Conservation (phyloP, 2,329 filamentous ascomycete species). For the Calonectria pteridis region DNA sequence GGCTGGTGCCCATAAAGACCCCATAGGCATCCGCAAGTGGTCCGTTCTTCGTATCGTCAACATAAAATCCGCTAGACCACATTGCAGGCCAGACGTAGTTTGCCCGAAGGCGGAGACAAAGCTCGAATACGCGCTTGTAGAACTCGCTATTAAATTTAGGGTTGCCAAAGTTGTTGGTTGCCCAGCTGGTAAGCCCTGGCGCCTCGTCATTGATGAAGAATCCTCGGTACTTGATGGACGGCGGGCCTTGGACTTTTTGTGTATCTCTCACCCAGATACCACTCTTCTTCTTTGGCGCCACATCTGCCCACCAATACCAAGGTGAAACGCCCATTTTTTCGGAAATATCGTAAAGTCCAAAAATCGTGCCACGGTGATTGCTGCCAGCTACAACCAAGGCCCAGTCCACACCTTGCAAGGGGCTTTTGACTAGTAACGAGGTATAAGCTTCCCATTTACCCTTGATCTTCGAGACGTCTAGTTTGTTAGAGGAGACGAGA, state of each 20-base stretch:
- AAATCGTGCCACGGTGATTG: constrained; percentile 71
- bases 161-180: constrained; percentile 26
- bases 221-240: constrained; percentile 70
- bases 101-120: constrained; percentile 75
- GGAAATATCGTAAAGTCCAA: constrained; percentile 70
- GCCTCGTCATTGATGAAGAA: constrained; percentile 71
- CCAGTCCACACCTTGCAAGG: neutral
- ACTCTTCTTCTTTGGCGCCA: constrained; percentile 48
- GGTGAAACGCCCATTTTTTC: constrained; percentile 69
- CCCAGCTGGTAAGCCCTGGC: constrained; percentile 65
- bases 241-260: constrained; percentile 53
- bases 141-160: constrained; percentile 51
- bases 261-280: neutral
- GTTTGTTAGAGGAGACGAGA: neutral
- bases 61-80: constrained; percentile 79
- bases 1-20: constrained; percentile 79
- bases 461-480: neutral
- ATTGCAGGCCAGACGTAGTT: constrained; percentile 83
- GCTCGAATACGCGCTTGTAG: constrained; percentile 77
- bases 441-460: neutral
- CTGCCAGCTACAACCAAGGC: constrained; percentile 67
- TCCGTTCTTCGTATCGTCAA: constrained; percentile 77
- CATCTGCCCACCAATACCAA: constrained; percentile 73
- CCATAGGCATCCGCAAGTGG: constrained; percentile 79
- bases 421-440: neutral